Base-by-base conservation (phyloP, 805 yeast genomes). In the Sugiyamaella boreocaroliniensis region DNA sequence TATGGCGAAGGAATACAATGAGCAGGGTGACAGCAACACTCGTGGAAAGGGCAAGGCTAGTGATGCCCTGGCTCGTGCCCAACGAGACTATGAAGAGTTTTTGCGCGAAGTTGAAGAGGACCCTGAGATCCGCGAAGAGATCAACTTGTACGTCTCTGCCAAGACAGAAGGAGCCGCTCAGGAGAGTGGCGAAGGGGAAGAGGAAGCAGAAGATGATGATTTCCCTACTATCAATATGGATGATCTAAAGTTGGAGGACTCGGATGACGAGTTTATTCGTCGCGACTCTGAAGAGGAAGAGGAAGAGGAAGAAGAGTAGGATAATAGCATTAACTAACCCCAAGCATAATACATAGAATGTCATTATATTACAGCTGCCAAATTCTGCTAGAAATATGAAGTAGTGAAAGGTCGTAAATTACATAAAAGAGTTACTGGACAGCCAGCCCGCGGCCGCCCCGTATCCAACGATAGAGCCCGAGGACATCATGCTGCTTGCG, bases 1-100 rank as follows among this genome's bases (percentile, higher is more conserved):
- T 78, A 90, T 92, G 97, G 98, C 98, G 40, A 86, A 78, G 66
- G 98, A 93, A 72, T 95, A 90, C 73, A 80, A 81, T 60, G 97
- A 90, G 15, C 53, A 52, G 41, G 61, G 53, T n/a, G 85, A 81
- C 58, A 90, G 88, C 52, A 82, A 78, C 71, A 90, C 48, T 11
- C 40, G 48, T 15, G 40, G 48, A 64, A 93, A 86, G 67, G 40
- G 40, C 29, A 80, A 85, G 65, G 93, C 86, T 70, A 82, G 80
- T 72, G 96, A 89, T 71, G 62, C 89, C 86, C 86, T 79, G 87
- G 71, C 95, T 86, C 74, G 96, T 86, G 70, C 80, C 19, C 56
- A 52, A 40, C 47, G 58, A 16, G 63, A 57, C 11, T 60, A 57
- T 46, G 63, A 59, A 47, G 56, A 58, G 52, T 60, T 60, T 43